These are phyloP conservation scores for Saccharata proteae DNA, from an alignment of 2,329 filamentous ascomycete species.

Conservation along the genomic window DNA sequence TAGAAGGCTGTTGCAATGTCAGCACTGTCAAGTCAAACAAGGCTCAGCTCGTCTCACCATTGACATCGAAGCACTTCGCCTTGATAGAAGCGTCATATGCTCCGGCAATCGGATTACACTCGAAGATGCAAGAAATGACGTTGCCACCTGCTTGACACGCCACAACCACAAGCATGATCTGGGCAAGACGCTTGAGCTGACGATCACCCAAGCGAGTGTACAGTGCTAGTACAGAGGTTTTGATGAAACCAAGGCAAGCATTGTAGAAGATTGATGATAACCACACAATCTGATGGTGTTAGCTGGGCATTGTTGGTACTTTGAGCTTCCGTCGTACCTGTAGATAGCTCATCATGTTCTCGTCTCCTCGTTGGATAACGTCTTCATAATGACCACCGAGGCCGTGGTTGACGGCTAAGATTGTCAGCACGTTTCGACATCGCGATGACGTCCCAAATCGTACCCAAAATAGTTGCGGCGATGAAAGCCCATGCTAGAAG, in stretches of 20 bases:
- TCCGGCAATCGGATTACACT: slow-evolving; percentile 14
- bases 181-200: slow-evolving; percentile 22
- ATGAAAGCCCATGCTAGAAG: slow-evolving; percentile 25
- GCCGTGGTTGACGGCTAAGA: slow-evolving; percentile 17
- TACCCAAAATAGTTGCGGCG: slow-evolving; percentile 20
- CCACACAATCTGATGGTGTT: slow-evolving; percentile 23
- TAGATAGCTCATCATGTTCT: slow-evolving; percentile 12
- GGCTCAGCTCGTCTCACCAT: too few relatives aligned
- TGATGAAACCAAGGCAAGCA: slow-evolving; percentile 33
- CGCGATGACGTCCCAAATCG: too few relatives aligned
- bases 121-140: slow-evolving; percentile 13
- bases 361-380: slow-evolving; percentile 12
- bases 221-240: slow-evolving; percentile 33
- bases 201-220: slow-evolving; percentile 33
- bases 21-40: too few relatives aligned
- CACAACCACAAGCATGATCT: slow-evolving; percentile 30
- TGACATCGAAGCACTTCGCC: slow-evolving; percentile 13
- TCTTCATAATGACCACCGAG: slow-evolving; percentile 14
- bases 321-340: slow-evolving; percentile 17
- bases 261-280: slow-evolving; percentile 39
- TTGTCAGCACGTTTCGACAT: too few relatives aligned
- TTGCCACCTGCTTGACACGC: slow-evolving; percentile 16
- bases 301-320: not conserved
- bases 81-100: slow-evolving; percentile 14
- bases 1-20: too few relatives aligned